phyloP scores from a whole-genome alignment of 1,284 basidiomycete species.

The Takashimella tepidaria region DNA sequence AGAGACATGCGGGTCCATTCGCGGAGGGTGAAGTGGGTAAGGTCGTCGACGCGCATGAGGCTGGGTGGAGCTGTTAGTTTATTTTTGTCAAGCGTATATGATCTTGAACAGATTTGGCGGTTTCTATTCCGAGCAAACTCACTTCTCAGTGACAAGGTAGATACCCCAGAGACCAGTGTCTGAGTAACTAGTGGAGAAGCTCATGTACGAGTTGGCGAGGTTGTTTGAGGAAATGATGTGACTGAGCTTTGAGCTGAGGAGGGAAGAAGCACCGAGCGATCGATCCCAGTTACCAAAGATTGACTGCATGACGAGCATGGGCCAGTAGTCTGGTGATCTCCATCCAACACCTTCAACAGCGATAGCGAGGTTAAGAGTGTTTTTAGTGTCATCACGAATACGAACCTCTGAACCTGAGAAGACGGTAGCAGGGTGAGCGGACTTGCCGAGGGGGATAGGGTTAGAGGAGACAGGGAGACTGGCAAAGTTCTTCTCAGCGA shows the following conservation, averaged over 20 bases:
- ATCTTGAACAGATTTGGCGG: too few relatives aligned
- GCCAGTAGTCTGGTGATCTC: conserved; percentile 98
- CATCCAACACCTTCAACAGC: conserved; percentile 98
- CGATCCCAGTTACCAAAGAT: conserved; percentile 99
- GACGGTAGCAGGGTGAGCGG: conserved; percentile 63
- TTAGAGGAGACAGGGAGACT: conserved; percentile 78
- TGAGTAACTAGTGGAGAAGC: conserved; percentile 99
- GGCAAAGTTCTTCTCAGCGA: conserved; percentile 92
- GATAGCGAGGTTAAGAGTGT: conserved; percentile 89
- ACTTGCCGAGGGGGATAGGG: conserved; percentile 81
- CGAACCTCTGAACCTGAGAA: conserved; percentile 97
- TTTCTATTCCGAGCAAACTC: too few relatives aligned
- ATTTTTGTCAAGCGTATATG: too few relatives aligned
- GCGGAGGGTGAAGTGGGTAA: conserved; percentile 87
- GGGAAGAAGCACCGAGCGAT: conserved; percentile 81
- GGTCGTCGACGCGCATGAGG: conserved; percentile 83
- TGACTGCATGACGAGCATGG: conserved; percentile 97
- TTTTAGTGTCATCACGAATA: conserved; percentile 84
- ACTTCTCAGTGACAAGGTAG: conserved; percentile 92
- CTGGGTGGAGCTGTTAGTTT: conserved; percentile 24
- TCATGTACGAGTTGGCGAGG: conserved; percentile 99
- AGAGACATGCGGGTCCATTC: conserved; percentile 98
- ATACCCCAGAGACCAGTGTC: conserved; percentile 99
- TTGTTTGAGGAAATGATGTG: conserved; percentile 90
- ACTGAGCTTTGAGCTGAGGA: conserved; percentile 85